Evolutionary conservation across 345 rosid species (phyloP).

Genomic region (Dimocarpus longan): DNA sequence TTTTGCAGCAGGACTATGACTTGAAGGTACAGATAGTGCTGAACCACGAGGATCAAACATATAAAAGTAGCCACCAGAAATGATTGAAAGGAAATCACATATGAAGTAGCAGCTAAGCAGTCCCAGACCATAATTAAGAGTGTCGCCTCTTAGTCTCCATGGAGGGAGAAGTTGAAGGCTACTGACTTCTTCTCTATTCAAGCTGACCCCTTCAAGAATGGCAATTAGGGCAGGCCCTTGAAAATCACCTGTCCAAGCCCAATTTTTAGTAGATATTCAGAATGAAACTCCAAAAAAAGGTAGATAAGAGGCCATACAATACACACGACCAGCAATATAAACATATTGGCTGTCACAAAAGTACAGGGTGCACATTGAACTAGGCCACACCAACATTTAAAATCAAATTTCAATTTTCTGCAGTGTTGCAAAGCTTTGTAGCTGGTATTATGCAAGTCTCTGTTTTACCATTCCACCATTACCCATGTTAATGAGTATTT

Average conservation of each 20-base stretch:
- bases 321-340: conserved; percentile 5
- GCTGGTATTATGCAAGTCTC: conserved; percentile 3
- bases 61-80: conserved; percentile 86
- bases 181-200: conserved; percentile 89
- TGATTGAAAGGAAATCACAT: conserved; percentile 77
- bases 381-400: background rate
- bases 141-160: conserved; percentile 83
- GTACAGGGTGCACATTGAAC: background rate
- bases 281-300: conserved; percentile 1
- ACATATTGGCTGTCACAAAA: conserved; percentile 1
- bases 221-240: conserved; percentile 95
- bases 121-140: conserved; percentile 90
- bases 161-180: conserved; percentile 93
- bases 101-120: conserved; percentile 78
- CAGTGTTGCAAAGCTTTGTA: conserved; percentile 4
- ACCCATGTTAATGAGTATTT: conserved; percentile 1
- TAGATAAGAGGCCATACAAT: background rate
- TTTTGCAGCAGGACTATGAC: conserved; percentile 74
- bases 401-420: background rate
- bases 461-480: conserved; percentile 8
- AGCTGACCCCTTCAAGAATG: conserved; percentile 80
- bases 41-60: conserved; percentile 92
- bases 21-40: conserved; percentile 66
- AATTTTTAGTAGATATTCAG: conserved; percentile 23
- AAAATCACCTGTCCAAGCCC: conserved; percentile 64